Base-by-base conservation (phyloP, 106 monocot species). In the Dendrobium nobile region DNA sequence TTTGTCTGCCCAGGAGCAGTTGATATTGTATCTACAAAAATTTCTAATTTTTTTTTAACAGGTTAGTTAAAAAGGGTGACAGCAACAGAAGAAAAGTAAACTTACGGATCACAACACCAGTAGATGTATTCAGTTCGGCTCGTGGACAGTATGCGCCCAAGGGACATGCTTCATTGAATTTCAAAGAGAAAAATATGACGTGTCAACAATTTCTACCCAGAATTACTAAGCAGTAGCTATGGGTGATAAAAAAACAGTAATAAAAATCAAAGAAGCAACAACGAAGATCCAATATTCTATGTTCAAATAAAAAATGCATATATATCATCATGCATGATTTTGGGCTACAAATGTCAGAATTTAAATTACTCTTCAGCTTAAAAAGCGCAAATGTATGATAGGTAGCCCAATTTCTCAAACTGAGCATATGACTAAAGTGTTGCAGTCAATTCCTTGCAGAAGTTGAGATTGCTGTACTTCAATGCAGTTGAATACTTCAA, bases 61-160 rank as follows among this genome's bases (percentile, higher is more conserved):
- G 61, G 7, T 1, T 47, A 64, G 48, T 80, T 79, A 82, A 54
- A 55, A 78, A 56, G 0, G 41, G 9, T 4, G 78, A 8, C 33
- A 51, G 17, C 24, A 27, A 5, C 17, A 47, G 26, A 79, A 9
- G 65, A 47, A 82, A 77, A 59, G 28, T 54, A 28, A 45, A 84
- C 91, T 92, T 84, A 92, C 91, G 91, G 91, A 77, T 89, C 89
- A 89, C 91, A 92, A 84, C 15, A 33, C 91, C 91, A 78, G 87
- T 89, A 76, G 73, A 68, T 37, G 48, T 73, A 77, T 89, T 92
- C n/a, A 89, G 67, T 16, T 64, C 70, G 33, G 85, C 91, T 70
- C 55, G 58, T 68, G 91, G 91, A 61, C 91, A 92, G 48, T 89
- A 89, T 41, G 91, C 83, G 67, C 91, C 91, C 55, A 92, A 80